Evolutionary conservation across 768 basidiomycete species (phyloP), one percentile per base, ranked within the genome.

Genomic region (Mycena albidolilacea): DNA sequence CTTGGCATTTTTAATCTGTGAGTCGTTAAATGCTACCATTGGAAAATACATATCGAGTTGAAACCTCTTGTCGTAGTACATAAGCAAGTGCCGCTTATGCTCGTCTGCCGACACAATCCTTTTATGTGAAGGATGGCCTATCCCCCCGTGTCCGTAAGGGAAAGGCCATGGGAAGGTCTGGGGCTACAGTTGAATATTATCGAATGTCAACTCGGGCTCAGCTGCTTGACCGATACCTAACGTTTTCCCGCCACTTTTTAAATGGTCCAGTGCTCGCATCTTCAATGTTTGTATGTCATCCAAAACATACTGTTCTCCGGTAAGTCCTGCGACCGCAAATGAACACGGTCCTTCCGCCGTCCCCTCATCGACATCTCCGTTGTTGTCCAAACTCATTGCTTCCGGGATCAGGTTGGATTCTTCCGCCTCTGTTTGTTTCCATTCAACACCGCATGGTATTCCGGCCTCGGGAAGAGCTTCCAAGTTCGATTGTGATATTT

Each of bases 151-250:
- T 6, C 48, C 48, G 17, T 50, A 50, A 19, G 48, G 19, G 15
- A 50, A 50, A 19, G n/a, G 48, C 48, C 59, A 61, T 7, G 63
- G 63, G 11, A 64, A 64, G 48, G 52, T 64, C 46, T 64, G 64
- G 1, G 64, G 64, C 17, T 65, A 65, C 12, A 65, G 10, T 19
- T 65, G 64, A 8, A n/a, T 0, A 9, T 65, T 65, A 14, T 41
- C 6, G n/a, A 12, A 65, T 9, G 21, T 4, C 1, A 50, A 54
- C 14, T 65, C 19, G 2, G 64, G 50, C 7, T 65, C 38, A 4
- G 39, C 38, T 0, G 38, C 7, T 7, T 54, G 50, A 1, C 64
- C 64, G 1, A 65, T 38, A 14, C 64, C 64, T 3, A 65, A 17
- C 0, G 35, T 35, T 9, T 54, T 19, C 2, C 50, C 17, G 19